Evolutionary conservation across 1,139 yeast genomes (phyloP).

Genomic region (Lodderomyces orthopsilosis): DNA sequence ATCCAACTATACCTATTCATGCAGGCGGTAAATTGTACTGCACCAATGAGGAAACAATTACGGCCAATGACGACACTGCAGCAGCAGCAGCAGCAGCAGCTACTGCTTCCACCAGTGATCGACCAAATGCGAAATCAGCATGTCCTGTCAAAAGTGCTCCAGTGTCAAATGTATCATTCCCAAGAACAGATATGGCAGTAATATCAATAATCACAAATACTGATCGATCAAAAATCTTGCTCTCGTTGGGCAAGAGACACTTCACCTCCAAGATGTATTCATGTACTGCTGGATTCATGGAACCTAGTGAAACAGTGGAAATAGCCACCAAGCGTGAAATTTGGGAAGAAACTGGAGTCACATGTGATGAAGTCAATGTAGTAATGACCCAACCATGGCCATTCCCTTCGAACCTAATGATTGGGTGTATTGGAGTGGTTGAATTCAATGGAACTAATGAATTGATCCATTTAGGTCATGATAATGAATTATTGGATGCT

Average conservation of each 20-base stretch:
- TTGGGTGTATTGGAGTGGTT: constrained; percentile 81
- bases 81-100: neutral
- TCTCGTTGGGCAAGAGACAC: constrained; percentile 65
- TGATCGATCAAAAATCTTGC: constrained; percentile 59
- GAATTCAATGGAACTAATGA: constrained; percentile 63
- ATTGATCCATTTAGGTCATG: constrained; percentile 69
- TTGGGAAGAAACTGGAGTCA: constrained; percentile 94
- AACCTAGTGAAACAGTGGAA: constrained; percentile 90
- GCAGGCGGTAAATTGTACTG: constrained; percentile 83
- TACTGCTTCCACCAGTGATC: constrained; percentile 9
- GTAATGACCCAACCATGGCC: constrained; percentile 93
- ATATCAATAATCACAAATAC: constrained; percentile 74
- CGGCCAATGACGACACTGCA: neutral
- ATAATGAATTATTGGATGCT: constrained; percentile 81
- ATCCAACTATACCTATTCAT: constrained; percentile 62
- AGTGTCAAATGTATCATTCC: constrained; percentile 72
- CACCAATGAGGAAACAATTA: constrained; percentile 24
- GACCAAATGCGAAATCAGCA: constrained; percentile 18
- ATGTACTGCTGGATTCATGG: constrained; percentile 93
- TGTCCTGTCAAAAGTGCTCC: constrained; percentile 57
- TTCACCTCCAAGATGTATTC: constrained; percentile 60
- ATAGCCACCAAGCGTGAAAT: constrained; percentile 85
- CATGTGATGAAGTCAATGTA: constrained; percentile 56
- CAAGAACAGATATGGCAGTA: constrained; percentile 86
- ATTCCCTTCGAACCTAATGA: constrained; percentile 88